Evolutionary conservation across 768 basidiomycete genomes (phyloP), one percentile per base, ranked within the genome.

Genomic region (Kockovaella imperatae): DNA sequence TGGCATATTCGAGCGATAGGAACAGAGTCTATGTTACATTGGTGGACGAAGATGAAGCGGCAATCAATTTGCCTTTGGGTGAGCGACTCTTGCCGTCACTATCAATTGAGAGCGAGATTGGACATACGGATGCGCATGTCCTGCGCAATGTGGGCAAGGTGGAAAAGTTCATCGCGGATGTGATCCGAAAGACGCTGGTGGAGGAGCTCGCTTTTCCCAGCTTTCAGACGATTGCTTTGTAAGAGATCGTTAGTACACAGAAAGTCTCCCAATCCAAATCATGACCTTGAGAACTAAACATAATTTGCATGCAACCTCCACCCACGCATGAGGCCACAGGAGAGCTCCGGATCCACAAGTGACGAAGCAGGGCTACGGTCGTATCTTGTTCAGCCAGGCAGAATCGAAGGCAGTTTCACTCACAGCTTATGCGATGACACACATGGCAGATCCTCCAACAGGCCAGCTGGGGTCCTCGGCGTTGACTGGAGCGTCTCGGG

Each of bases 191-290:
- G 39, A 95, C 93, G 21, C 74, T 99, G 36, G 90, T 95, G 68
- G 93, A 95, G 62, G 91, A 95, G 72, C 77, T 96, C 15, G 87
- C 95, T 4, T 96, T 90, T 72, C 91, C 91, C 18, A 95, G 93
- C 68, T 96, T 88, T 70, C 87, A 91, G 73, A 91, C 89, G 1
- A 59, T 76, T 10, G 70, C 68, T 1, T 45, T 70, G 39, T 70
- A 53, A 55, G 29, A 50, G 55, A 23, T 7, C 40, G 53, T 10
- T 35, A 17, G 13, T 52, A 32, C 28, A 44, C 29, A 26, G 20
- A 29, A 38, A 38, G 6, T 21, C 15, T 5, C 10, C 4, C 4
- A 31, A 20, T 25, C 15, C 13, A 42, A 29, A 26, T n/a, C 26
- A n/a, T 21, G n/a, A 15, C 26, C 17, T 28, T 11, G 13, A 8